Base-by-base conservation (phyloP, 768 basidiomycete genomes). In the Leccinum subgranulosum region DNA sequence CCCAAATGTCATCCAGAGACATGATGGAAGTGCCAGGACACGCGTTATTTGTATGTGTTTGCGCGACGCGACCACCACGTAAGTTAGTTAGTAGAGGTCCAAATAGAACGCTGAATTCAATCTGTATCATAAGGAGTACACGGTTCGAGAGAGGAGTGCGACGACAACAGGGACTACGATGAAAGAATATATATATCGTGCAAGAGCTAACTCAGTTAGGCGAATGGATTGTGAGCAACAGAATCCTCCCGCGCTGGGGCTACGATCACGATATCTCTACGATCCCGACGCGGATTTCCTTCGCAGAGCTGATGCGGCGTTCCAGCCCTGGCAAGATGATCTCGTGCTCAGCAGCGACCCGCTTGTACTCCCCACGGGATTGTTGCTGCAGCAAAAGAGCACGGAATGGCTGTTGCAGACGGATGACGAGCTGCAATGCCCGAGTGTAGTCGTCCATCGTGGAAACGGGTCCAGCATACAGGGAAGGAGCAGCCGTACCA, bases 1-100 rank as follows among this genome's bases (percentile, higher is more conserved):
- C 79, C 83, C 83, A 87, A 68, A 88, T 87, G 62, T 78, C 75
- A 61, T 81, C 80, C 69, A 85, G 67, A 39, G 79, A 65, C 69
- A 73, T 73, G 65, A 47, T 25, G 23, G 49, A 29, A 51, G 14
- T 3, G 5, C 23, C 23, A 23, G 21, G 31, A 50, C 46, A 59
- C 70, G 70, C 67, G 70, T 71, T 73, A 53, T 71, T 69, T 64
- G 54, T 11, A 2, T 10, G 4, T 69, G 41, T 71, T 73, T 73
- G 47, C 36, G 29, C 48, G 51, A 58, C 51, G 53, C 33, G 55
- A 39, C 33, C 15, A 29, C 29, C 10, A 10, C 29, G 29, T 9
- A 28, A 28, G 28, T 28, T 28, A 28, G 7, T 27, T 27, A 27
- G 27, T 27, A 27, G 39, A 41, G 41, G 9, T n/a, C 11, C 41